These are phyloP conservation scores for Lasiodiplodia hormozganensis DNA, from an alignment of 2,329 filamentous ascomycete species.

Conservation along the genomic window DNA sequence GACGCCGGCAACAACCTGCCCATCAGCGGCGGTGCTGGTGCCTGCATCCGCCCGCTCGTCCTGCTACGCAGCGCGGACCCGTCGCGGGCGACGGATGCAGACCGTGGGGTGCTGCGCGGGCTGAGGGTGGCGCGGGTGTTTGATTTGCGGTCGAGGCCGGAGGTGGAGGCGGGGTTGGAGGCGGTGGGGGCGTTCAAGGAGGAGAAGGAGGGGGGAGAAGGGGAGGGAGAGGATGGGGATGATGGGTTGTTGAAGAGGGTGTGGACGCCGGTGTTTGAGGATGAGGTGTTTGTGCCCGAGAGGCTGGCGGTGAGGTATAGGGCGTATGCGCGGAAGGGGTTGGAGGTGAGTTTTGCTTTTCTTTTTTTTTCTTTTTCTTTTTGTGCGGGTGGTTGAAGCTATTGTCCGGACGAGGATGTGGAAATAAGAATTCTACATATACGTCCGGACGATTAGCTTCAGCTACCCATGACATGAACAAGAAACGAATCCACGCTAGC, in stretches of 20 bases:
- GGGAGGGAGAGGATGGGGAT: not conserved
- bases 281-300: constrained; percentile 68
- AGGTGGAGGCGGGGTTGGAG: constrained; percentile 56
- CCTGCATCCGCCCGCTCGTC: constrained; percentile 56
- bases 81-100: constrained; percentile 34
- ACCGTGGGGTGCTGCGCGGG: constrained; percentile 39
- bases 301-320: constrained; percentile 66
- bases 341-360: constrained; percentile 41
- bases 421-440: too few species aligned
- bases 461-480: too few species aligned
- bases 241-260: constrained; percentile 50
- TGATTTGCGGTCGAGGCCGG: constrained; percentile 69
- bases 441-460: too few species aligned
- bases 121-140: constrained; percentile 71
- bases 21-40: constrained; percentile 29
- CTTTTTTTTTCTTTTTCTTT: not conserved
- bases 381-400: not conserved
- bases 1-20: constrained; percentile 35
- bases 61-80: constrained; percentile 75
- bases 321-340: constrained; percentile 64
- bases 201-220: constrained; percentile 42
- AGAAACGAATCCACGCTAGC: too few species aligned
- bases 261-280: constrained; percentile 70
- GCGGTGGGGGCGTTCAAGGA: constrained; percentile 27
- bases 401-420: too few species aligned